Evolutionary conservation across 1,284 basidiomycete genomes (phyloP), one percentile per base, ranked within the genome.

Genomic region (Cryptococcus floricola): DNA sequence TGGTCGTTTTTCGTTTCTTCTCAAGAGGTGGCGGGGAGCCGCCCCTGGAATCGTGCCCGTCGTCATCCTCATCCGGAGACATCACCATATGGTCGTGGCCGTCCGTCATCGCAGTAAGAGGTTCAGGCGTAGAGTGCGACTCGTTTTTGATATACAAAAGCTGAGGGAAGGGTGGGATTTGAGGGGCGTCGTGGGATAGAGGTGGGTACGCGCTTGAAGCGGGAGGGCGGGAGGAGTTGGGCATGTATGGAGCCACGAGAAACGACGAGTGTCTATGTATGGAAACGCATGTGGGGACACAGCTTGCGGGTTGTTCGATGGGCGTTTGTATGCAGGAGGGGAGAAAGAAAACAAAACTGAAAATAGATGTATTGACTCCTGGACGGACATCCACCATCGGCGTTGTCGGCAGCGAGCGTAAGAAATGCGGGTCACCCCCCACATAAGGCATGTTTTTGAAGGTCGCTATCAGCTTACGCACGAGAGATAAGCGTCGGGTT

Each of bases 1-100:
- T 71, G 53, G 68, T 66, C 2, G 70, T 65, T 55, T 69, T 70
- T 57, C 65, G 63, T 55, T 74, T 70, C 51, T 65, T 66, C 42
- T 46, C 55, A 9, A 42, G 42, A 23, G 28, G 39, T 12, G 49
- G 38, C 16, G 57, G 16, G 10, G 23, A 28, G 18, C 56, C 52
- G 44, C 53, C 49, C 12, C 31, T 37, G 9, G 47, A 28, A 16
- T 59, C 57, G 38, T 56, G 54, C 14, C 48, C 39, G 8, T 62
- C 60, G 46, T 67, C 66, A 2, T 67, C 66, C 18, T 65, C 68
- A 2, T 65, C 63, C 7, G 56, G 59, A 6, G 63, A 63, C 57
- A 57, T 57, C 42, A 45, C 41, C 8, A 39, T 38, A 3, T 23
- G 34, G 7, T 65, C 63, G 27, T 63, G 59, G 16, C 50, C 56